Evolutionary conservation across 2,329 filamentous ascomycete species (phyloP).

Genomic region (Escovopsis weberi): DNA sequence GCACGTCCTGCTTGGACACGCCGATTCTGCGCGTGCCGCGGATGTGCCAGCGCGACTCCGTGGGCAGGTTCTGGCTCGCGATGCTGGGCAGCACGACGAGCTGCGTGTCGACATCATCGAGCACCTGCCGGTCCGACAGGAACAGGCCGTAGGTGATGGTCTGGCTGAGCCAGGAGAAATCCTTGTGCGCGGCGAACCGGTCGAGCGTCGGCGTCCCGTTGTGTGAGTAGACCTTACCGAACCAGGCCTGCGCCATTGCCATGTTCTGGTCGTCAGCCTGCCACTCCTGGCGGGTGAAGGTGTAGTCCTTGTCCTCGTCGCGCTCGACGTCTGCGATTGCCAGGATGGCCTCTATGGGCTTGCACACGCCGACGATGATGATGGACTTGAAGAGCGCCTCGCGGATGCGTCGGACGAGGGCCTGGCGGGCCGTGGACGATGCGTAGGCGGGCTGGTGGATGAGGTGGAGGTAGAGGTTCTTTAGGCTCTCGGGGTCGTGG

Average conservation of each 20-base stretch:
- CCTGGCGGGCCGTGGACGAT: constrained; percentile 28
- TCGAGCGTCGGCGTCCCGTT: constrained; percentile 24
- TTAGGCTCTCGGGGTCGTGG: constrained; percentile 28
- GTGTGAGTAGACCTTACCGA: constrained; percentile 39
- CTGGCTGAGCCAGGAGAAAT: constrained; percentile 34
- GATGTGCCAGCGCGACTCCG: constrained; percentile 40
- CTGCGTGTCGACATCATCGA: constrained; percentile 40
- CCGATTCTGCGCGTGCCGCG: constrained; percentile 15
- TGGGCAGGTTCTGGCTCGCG: constrained; percentile 40
- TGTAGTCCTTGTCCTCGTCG: constrained; percentile 39
- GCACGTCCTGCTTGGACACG: constrained; percentile 13
- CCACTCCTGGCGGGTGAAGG: constrained; percentile 40
- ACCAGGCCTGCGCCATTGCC: constrained; percentile 38
- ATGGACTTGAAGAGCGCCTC: constrained; percentile 47
- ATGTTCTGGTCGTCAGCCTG: constrained; percentile 40
- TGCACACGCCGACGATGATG: constrained; percentile 44
- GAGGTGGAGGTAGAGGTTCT: constrained; percentile 41
- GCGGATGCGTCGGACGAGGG: constrained; percentile 34
- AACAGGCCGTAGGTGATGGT: constrained; percentile 46
- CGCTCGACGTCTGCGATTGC: constrained; percentile 35
- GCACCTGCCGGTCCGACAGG: constrained; percentile 38
- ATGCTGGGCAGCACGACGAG: constrained; percentile 38
- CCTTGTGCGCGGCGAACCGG: constrained; percentile 22
- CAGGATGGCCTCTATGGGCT: constrained; percentile 45
- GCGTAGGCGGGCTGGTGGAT: constrained; percentile 31